Conservation (phyloP, 805 yeast genomes). For the Ascoidea asiatica region DNA sequence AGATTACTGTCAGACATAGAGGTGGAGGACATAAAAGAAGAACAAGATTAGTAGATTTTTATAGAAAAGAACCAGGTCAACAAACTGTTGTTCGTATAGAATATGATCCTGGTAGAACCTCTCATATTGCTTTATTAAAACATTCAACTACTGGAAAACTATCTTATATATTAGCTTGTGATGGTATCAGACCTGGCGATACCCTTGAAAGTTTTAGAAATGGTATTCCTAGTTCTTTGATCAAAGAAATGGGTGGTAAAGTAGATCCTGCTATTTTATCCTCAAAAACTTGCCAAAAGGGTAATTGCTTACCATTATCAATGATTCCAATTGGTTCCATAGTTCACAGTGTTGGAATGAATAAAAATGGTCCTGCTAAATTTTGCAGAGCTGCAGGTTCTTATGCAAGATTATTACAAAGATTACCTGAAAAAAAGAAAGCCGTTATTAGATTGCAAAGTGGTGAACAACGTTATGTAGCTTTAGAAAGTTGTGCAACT, state of each 20-base stretch:
- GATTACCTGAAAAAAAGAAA: slow-evolving; percentile 51
- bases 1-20: slow-evolving; percentile 82
- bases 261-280: slow-evolving; percentile 85
- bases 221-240: slow-evolving; percentile 71
- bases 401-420: slow-evolving; percentile 76
- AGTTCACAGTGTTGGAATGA: slow-evolving; percentile 75
- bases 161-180: slow-evolving; percentile 80
- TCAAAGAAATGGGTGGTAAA: slow-evolving; percentile 79
- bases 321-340: slow-evolving; percentile 94
- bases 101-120: slow-evolving; percentile 88
- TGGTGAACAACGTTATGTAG: slow-evolving; percentile 89
- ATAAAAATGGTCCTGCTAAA: slow-evolving; percentile 67
- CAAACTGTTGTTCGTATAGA: slow-evolving; percentile 81
- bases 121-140: slow-evolving; percentile 80
- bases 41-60: slow-evolving; percentile 68
- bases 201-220: slow-evolving; percentile 73
- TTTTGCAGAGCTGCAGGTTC: slow-evolving; percentile 92
- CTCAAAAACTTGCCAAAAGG: slow-evolving; percentile 78
- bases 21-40: slow-evolving; percentile 96
- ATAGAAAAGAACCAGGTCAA: slow-evolving; percentile 51
- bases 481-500: slow-evolving; percentile 82
- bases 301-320: slow-evolving; percentile 84
- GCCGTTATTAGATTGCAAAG: slow-evolving; percentile 76
- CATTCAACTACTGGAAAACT: slow-evolving; percentile 46
- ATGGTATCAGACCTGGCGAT: slow-evolving; percentile 90